phyloP scores from a whole-genome alignment of 495 filamentous ascomycete species.

The Bathelium albidoporum region DNA sequence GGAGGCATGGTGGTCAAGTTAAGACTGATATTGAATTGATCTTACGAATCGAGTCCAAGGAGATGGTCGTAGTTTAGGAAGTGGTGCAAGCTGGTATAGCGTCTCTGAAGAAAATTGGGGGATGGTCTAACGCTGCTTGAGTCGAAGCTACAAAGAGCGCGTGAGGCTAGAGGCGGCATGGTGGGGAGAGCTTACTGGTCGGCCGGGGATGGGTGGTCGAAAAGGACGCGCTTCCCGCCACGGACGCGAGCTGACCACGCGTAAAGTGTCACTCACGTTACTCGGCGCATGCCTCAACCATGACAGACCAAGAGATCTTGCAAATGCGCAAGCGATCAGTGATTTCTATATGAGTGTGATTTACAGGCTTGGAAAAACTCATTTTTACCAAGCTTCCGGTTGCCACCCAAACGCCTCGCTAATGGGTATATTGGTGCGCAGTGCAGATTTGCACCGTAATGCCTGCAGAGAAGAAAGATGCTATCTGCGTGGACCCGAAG shows the following conservation, averaged over 20 bases:
- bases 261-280: background rate
- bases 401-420: background rate
- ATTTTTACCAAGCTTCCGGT: background rate
- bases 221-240: slow-evolving; percentile 2
- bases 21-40: background rate
- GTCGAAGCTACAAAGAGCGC: background rate
- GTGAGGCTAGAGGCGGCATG: background rate
- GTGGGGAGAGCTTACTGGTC: slow-evolving; percentile 4
- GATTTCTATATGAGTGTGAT: background rate
- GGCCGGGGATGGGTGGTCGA: background rate
- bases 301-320: background rate
- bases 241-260: background rate
- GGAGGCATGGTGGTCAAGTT: slow-evolving; percentile 25
- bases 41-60: background rate
- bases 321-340: background rate
- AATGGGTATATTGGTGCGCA: background rate
- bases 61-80: background rate
- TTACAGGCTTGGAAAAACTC: background rate
- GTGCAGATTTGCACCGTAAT: background rate
- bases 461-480: background rate
- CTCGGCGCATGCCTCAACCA: background rate
- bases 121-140: background rate
- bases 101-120: background rate
- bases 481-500: slow-evolving; percentile 25
- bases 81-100: background rate